Percentiles rank a stretch among this genome's conserved stretches.
Conservation (phyloP, 108 stramenopile species). For the Nannochloropsis gaditana region DNA sequence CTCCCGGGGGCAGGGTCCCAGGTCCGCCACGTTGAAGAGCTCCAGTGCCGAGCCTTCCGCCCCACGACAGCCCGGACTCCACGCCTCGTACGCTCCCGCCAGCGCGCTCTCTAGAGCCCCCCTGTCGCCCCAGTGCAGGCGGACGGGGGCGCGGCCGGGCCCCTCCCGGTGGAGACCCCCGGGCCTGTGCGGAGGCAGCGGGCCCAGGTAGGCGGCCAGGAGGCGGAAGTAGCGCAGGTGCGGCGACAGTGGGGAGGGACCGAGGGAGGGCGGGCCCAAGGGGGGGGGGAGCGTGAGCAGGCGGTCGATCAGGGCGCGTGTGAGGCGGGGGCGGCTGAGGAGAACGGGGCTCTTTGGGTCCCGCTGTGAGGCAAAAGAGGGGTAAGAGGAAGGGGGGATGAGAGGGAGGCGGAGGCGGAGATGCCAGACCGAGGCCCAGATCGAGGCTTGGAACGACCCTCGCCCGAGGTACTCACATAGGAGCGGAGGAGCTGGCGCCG, state of each 20-base stretch:
- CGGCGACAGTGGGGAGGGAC: not conserved
- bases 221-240: not conserved
- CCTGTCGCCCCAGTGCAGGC: too few relatives aligned
- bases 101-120: not conserved
- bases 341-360: not conserved
- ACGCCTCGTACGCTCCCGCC: constrained; percentile 8
- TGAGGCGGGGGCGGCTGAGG: not conserved
- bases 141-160: too few relatives aligned
- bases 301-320: not conserved
- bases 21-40: not conserved
- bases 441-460: not conserved
- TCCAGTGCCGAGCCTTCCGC: not conserved
- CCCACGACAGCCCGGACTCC: not conserved
- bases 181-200: not conserved
- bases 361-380: not conserved
- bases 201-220: not conserved
- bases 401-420: not conserved
- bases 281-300: not conserved
- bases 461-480: not conserved
- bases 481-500: not conserved
- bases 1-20: not conserved
- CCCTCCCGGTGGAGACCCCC: too few relatives aligned
- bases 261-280: not conserved
- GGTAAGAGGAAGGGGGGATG: not conserved
- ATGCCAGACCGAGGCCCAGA: too few relatives aligned